Conservation (phyloP, 176 grass and related monocot genomes). For the Secale cereale region DNA sequence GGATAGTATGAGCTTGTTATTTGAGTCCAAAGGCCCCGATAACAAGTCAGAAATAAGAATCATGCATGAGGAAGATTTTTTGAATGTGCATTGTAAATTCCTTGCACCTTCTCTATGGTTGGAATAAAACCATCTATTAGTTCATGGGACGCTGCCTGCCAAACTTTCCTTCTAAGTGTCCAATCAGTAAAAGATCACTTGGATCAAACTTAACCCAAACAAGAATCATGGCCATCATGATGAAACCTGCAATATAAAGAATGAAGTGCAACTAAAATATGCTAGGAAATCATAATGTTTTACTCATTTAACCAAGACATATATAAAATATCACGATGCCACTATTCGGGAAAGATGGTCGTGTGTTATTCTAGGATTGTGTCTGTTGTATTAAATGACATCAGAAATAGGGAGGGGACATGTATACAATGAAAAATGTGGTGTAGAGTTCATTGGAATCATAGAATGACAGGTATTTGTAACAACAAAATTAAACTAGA, state of each 20-base stretch:
- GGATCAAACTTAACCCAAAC: slow-evolving; percentile 88
- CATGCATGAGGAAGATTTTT: slow-evolving; percentile 70
- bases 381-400: too few species aligned
- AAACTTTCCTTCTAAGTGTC: slow-evolving; percentile 64
- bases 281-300: not conserved
- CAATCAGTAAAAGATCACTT: slow-evolving; percentile 57
- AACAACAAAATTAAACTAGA: too few species aligned
- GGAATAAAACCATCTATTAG: slow-evolving; percentile 84
- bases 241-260: slow-evolving; percentile 51
- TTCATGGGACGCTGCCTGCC: slow-evolving; percentile 43
- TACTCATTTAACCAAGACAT: too few species aligned
- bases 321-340: not conserved
- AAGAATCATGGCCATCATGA: slow-evolving; percentile 61
- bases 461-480: not conserved
- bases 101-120: slow-evolving; percentile 55
- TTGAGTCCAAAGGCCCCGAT: not conserved
- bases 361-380: too few species aligned
- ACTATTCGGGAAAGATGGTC: too few species aligned
- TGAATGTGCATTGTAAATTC: slow-evolving; percentile 79
- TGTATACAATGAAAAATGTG: not conserved
- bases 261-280: too few species aligned
- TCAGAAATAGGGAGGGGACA: too few species aligned
- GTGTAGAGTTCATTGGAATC: not conserved
- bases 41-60: not conserved
- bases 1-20: not conserved